These are phyloP conservation scores for Annona squamosa DNA, from an alignment of 164 flowering plant species.

Conservation along the genomic window DNA sequence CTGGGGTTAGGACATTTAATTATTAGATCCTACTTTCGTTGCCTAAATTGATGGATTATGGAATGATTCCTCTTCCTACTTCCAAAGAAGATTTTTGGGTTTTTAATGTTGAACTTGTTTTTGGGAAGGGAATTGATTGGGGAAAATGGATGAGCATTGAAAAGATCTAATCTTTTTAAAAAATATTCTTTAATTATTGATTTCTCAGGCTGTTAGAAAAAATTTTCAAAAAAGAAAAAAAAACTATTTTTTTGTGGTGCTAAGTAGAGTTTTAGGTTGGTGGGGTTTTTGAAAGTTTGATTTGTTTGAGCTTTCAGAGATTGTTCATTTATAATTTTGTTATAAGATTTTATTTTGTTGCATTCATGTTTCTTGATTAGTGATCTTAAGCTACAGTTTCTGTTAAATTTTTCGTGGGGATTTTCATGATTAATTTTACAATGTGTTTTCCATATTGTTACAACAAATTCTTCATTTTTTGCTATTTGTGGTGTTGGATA, in stretches of 20 bases:
- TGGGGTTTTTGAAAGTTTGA: background rate
- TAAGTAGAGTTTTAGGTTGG: background rate
- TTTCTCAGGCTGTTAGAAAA: too few species aligned
- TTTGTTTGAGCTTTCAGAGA: too few species aligned
- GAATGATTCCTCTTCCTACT: conserved; percentile 28
- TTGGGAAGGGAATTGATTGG: too few species aligned
- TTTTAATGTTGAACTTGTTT: conserved; percentile 4
- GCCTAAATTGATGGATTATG: conserved; percentile 24
- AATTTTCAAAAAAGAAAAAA: too few species aligned
- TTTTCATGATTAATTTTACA: background rate
- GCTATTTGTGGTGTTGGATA: background rate
- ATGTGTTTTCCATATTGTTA: background rate
- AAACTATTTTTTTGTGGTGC: too few species aligned
- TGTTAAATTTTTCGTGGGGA: background rate
- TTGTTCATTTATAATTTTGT: background rate
- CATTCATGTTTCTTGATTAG: background rate
- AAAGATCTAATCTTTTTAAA: too few species aligned
- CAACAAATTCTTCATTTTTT: background rate
- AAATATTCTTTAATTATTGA: background rate
- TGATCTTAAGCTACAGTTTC: background rate
- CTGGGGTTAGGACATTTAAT: conserved; percentile 4
- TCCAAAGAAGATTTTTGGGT: conserved; percentile 39
- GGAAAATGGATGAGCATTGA: too few species aligned
- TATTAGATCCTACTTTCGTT: background rate
- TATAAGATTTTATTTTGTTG: background rate